These are phyloP conservation scores for Ammopiptanthus mongolicus DNA, from an alignment of 306 rosid genomes.

Conservation along the genomic window DNA sequence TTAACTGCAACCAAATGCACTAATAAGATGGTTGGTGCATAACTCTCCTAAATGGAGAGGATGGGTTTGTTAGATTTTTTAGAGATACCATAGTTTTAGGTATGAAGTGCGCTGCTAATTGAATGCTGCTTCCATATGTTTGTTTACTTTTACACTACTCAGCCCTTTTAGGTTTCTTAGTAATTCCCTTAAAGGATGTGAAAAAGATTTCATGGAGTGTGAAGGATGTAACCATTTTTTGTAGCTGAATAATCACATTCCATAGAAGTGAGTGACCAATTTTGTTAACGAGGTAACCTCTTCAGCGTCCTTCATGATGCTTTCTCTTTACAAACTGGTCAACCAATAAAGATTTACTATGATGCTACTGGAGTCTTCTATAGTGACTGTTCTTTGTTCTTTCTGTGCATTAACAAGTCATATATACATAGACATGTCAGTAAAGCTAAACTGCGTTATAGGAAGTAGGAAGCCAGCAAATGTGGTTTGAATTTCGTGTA, in stretches of 20 bases:
- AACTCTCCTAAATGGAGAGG: background rate
- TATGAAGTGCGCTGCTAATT: background rate
- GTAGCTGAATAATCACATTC: background rate
- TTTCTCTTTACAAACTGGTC: background rate
- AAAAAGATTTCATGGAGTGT: background rate
- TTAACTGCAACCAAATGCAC: too few relatives aligned
- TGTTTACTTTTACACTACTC: background rate
- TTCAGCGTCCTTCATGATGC: background rate
- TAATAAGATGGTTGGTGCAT: background rate
- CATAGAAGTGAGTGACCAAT: background rate
- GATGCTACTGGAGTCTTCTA: background rate
- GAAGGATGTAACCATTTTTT: background rate
- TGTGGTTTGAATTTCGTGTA: background rate
- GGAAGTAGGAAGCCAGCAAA: background rate
- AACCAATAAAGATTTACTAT: background rate
- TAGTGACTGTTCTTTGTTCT: background rate
- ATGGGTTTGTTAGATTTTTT: background rate
- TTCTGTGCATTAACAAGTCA: background rate
- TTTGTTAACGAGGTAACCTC: background rate
- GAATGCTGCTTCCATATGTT: background rate
- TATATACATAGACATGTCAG: background rate
- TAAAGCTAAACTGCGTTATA: background rate
- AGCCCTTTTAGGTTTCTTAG: background rate
- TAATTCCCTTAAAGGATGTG: background rate
- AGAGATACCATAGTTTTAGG: background rate